Evolutionary conservation across 352 stramenopile genomes (phyloP), one percentile per base, ranked within the genome.

Genomic region (Globisporangium splendens): DNA sequence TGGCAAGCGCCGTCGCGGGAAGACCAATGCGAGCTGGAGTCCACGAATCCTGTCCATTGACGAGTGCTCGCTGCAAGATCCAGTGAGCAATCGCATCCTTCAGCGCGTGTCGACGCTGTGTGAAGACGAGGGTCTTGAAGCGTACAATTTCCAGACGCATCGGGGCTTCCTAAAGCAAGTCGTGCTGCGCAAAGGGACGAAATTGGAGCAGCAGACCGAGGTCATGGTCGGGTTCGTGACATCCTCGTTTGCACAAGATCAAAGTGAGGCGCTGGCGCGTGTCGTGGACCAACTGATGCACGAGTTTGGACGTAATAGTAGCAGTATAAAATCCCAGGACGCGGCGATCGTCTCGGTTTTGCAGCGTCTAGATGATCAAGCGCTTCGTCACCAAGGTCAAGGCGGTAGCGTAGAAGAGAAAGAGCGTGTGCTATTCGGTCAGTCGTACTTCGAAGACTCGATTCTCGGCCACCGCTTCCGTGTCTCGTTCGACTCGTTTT

Each of bases 401-500:
- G 39, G 18, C 2, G 17, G 31, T 3, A 48, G 18, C 0, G 46
- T 5, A 0, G 54, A 63, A 3, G 44, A 49, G 14, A 59, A 56
- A 24, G 59, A 76, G 28, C 72, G 63, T 1, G 62, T 81, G 63
- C 66, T 93, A 0, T 83, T 73, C 46, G 83, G 83, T 1, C 59
- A 50, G 0, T 42, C 70, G 11, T 75, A 75, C 39, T 70, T 88
- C 2, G 59, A 85, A 60, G 83, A 93, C 56, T 69, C 75, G 24
- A 79, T 93, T 21, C 62, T 93, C 8, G 57, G 62, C 21, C 75
- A 89, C 31, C 57, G 43, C 31, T 93, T 93, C 44, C 63, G 83
- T 20, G 64, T 93, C 35, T 83, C 83, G 50, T 77, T 89, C 43
- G 73, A 88, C 53, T 84, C 83, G 35, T 93, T 93, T 55, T 93